Percentiles rank a stretch among this genome's conserved stretches.
phyloP scores from a whole-genome alignment of 495 filamentous ascomycete genomes.

The Aspergillus baeticus region DNA sequence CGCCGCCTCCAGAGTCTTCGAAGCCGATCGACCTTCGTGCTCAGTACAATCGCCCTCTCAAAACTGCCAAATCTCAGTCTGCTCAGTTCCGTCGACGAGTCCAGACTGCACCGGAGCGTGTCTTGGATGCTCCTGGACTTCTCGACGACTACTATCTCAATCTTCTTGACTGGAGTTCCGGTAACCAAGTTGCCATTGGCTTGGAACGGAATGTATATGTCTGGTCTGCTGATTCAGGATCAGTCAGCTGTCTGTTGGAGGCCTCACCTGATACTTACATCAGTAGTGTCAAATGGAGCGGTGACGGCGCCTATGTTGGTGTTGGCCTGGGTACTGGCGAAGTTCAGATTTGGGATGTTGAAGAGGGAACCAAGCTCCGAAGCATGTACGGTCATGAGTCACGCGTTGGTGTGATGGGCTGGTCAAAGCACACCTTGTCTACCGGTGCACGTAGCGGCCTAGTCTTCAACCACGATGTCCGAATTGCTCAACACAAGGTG shows the following conservation, averaged over 20 bases:
- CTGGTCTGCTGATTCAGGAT: slow-evolving; percentile 95
- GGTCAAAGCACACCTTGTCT: slow-evolving; percentile 96
- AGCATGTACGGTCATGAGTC: slow-evolving; percentile 98
- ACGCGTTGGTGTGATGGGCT: slow-evolving; percentile 96
- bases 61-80: slow-evolving; percentile 64
- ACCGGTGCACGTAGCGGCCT: slow-evolving; percentile 91
- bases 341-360: slow-evolving; percentile 99
- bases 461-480: slow-evolving; percentile 99
- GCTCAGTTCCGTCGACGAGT: slow-evolving; percentile 89
- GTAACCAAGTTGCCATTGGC: slow-evolving; percentile 97
- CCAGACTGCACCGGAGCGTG: slow-evolving; percentile 90
- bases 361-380: slow-evolving; percentile 89
- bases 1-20: slow-evolving; percentile 90
- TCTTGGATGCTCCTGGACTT: slow-evolving; percentile 94
- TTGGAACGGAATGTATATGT: slow-evolving; percentile 96
- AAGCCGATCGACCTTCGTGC: slow-evolving; percentile 96
- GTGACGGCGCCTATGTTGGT: slow-evolving; percentile 93
- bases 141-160: slow-evolving; percentile 99
- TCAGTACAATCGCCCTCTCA: slow-evolving; percentile 96
- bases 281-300: slow-evolving; percentile 98
- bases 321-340: slow-evolving; percentile 94
- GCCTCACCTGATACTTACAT: slow-evolving; percentile 88
- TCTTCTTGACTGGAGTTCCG: slow-evolving; percentile 93
- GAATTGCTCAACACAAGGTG: slow-evolving; percentile 94
- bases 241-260: slow-evolving; percentile 84